Conservation (phyloP, 129 eudicot genomes). For the Centaurea solstitialis region DNA sequence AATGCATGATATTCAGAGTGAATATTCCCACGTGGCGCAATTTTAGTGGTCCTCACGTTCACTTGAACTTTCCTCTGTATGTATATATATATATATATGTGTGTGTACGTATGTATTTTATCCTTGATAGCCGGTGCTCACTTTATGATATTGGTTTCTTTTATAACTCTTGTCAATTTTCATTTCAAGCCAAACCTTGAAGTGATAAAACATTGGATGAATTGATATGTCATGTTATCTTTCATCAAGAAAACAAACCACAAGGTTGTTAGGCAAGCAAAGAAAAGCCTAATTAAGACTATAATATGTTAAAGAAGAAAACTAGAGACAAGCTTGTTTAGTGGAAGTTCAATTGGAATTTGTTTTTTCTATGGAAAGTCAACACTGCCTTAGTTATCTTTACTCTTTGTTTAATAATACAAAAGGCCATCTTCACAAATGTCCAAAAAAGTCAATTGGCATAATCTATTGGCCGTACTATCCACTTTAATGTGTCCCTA, state of each 20-base stretch:
- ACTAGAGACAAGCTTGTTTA: not conserved
- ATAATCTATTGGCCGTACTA: constrained; percentile 30
- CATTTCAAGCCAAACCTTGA: not conserved
- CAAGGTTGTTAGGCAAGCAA: not conserved
- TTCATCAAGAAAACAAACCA: not conserved
- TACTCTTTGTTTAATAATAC: constrained; percentile 19
- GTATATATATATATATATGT: too few species aligned
- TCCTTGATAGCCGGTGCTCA: not conserved
- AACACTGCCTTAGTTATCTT: not conserved
- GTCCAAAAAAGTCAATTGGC: constrained; percentile 15
- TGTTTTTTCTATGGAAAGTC: constrained; percentile 13
- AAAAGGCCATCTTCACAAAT: constrained; percentile 5
- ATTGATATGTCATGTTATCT: not conserved
- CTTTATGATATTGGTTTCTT: not conserved
- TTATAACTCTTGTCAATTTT: not conserved
- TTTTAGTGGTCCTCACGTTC: too few species aligned
- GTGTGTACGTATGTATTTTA: too few species aligned
- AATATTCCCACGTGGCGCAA: too few species aligned
- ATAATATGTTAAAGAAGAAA: not conserved
- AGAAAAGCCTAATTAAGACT: constrained; percentile 4
- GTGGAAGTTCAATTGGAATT: not conserved
- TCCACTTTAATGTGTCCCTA: constrained; percentile 22
- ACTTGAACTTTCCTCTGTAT: too few species aligned
- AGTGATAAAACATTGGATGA: not conserved
- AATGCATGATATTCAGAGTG: too few species aligned